Conservation (phyloP, 2,329 filamentous ascomycete genomes). For the Hypoxylon sp. region DNA sequence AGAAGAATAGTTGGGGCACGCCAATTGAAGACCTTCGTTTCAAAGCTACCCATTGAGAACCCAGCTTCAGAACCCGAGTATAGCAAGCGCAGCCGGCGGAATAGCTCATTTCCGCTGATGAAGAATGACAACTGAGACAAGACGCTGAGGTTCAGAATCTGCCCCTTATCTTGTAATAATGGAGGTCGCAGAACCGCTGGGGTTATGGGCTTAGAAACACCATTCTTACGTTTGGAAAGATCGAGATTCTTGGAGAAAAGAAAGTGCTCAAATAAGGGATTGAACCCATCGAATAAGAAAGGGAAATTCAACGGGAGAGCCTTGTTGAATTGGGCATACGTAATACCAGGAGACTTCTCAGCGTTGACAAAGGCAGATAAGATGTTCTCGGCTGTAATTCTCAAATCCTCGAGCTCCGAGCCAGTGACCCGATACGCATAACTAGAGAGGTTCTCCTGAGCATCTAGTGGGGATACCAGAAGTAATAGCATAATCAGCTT, state of each 20-base stretch:
- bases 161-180: slow-evolving; percentile 66
- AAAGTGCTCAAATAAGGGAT: slow-evolving; percentile 80
- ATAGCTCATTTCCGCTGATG: slow-evolving; percentile 74
- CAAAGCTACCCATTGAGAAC: slow-evolving; percentile 84
- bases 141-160: slow-evolving; percentile 75
- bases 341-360: slow-evolving; percentile 75
- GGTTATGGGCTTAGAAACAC: slow-evolving; percentile 38
- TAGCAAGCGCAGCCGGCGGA: slow-evolving; percentile 74
- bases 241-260: slow-evolving; percentile 81
- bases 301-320: slow-evolving; percentile 74
- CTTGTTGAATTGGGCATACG: slow-evolving; percentile 72
- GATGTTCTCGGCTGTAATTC: slow-evolving; percentile 74
- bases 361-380: slow-evolving; percentile 76
- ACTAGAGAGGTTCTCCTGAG: slow-evolving; percentile 75
- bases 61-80: slow-evolving; percentile 80
- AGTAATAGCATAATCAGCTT: slow-evolving; percentile 79
- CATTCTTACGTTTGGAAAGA: slow-evolving; percentile 68
- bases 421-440: slow-evolving; percentile 71
- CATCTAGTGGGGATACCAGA: slow-evolving; percentile 74
- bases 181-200: slow-evolving; percentile 54
- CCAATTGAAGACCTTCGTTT: slow-evolving; percentile 84
- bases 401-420: slow-evolving; percentile 70
- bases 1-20: slow-evolving; percentile 80
- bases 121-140: slow-evolving; percentile 82
- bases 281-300: slow-evolving; percentile 77